Conservation (phyloP, 2,329 filamentous ascomycete genomes). For the Trichophyton simii region DNA sequence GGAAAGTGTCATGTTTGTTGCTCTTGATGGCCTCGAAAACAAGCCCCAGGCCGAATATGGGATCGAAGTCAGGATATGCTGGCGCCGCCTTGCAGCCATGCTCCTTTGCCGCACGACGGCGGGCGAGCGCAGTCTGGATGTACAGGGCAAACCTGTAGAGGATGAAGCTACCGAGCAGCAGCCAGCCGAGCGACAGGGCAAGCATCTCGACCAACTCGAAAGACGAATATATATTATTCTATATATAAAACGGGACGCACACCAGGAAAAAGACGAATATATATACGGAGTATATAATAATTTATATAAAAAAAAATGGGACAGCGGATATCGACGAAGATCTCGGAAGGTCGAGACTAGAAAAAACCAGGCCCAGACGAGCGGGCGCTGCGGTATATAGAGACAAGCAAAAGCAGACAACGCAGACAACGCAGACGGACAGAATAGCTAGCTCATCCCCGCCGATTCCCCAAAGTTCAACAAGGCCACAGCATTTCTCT, state of each 20-base stretch:
- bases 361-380: too few relatives aligned
- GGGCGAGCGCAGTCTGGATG: conserved; percentile 8
- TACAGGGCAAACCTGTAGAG: conserved; percentile 12
- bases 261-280: not conserved
- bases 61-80: conserved; percentile 41
- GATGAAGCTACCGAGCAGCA: not conserved
- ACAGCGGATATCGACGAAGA: too few relatives aligned
- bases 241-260: too few relatives aligned
- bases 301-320: too few relatives aligned
- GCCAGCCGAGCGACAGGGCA: not conserved
- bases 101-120: conserved; percentile 10
- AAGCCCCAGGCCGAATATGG: conserved; percentile 42
- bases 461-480: too few relatives aligned
- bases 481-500: too few relatives aligned
- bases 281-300: not conserved
- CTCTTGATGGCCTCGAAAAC: conserved; percentile 19
- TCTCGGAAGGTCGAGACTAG: too few relatives aligned
- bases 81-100: conserved; percentile 39
- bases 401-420: too few relatives aligned
- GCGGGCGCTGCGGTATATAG: too few relatives aligned
- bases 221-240: not conserved
- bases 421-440: too few relatives aligned
- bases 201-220: not conserved
- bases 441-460: too few relatives aligned
- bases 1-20: conserved; percentile 5